phyloP scores from a whole-genome alignment of 1,139 yeast genomes.

The Pneumocystis murina region DNA sequence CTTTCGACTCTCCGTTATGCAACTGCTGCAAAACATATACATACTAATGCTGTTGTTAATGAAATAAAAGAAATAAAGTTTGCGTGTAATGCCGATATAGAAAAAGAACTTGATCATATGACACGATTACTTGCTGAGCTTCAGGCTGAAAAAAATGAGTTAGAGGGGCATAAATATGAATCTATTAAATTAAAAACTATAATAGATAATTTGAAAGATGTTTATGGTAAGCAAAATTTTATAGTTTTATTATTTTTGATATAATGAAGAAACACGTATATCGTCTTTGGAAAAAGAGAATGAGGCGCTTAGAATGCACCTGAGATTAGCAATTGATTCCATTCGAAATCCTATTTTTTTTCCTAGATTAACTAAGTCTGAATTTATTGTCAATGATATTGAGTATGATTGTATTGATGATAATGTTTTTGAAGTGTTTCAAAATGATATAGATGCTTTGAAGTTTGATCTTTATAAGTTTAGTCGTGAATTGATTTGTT shows the following conservation, averaged over 20 bases:
- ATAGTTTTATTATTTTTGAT: background rate
- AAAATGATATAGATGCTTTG: background rate
- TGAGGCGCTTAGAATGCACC: slow-evolving; percentile 8
- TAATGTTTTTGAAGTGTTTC: background rate
- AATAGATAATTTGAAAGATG: background rate
- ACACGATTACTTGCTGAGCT: background rate
- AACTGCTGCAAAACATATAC: slow-evolving; percentile 54
- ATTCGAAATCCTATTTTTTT: slow-evolving; percentile 5
- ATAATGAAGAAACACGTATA: background rate
- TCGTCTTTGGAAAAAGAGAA: slow-evolving; percentile 6
- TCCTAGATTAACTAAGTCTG: background rate
- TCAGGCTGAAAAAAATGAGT: background rate
- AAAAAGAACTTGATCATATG: background rate
- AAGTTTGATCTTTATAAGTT: background rate
- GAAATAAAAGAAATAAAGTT: slow-evolving; percentile 7
- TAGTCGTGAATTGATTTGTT: background rate
- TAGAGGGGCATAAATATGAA: background rate
- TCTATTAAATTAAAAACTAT: background rate
- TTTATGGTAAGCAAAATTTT: background rate
- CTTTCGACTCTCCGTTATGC: slow-evolving; percentile 62
- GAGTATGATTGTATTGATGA: background rate
- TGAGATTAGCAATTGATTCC: slow-evolving; percentile 10
- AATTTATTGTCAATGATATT: background rate
- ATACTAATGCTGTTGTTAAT: slow-evolving; percentile 23
- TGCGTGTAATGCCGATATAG: background rate